Base-by-base conservation (phyloP, 495 filamentous ascomycete genomes). In the Lasiosphaeria miniovina region DNA sequence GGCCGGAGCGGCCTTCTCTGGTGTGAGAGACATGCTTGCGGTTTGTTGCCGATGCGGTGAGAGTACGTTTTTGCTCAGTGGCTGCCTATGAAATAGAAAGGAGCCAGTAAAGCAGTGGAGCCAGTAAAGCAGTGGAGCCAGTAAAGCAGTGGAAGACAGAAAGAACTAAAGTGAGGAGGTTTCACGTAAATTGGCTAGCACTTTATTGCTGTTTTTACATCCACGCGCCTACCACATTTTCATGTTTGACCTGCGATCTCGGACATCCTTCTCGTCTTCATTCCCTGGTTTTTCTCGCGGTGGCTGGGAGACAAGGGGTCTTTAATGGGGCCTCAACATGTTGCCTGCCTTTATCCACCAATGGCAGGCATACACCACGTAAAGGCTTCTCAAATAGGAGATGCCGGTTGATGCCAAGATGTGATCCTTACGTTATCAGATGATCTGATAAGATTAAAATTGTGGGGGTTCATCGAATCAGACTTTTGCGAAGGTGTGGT, bases 401-500 rank as follows among this genome's bases (percentile, higher is more conserved):
- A 6, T 14, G 41, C 12, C 11, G 12, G 4, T 6, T n/a, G 12
- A 4, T 10, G 41, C 41, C 4, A 6, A n/a, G 4, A 14, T 4
- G 12, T 45, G 41, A n/a, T 45, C 36, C 11, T 45, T 45, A 45
- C 41, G 41, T 12, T 45, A 45, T 45, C 41, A 45, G 41, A 45
- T 45, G 41, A 45, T 45, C 41, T 45, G 41, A 45, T 45, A 45
- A 45, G 41, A 45, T 45, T 12, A 41, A 45, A 45, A 45, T 10
- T 45, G 41, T 10, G 41, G 41, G 41, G 6, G 12, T 6, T 45
- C 41, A 4, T 45, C 41, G 41, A 4, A 45, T 6, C 41, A 12
- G 41, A 45, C 11, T 45, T 45, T 45, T 45, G 4, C 6, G 6
- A 14, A 12, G 11, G 4, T 45, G 41, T 45, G 41, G 4, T 10